phyloP scores from a whole-genome alignment of 1,284 basidiomycete genomes.

The Thecaphora frezii region DNA sequence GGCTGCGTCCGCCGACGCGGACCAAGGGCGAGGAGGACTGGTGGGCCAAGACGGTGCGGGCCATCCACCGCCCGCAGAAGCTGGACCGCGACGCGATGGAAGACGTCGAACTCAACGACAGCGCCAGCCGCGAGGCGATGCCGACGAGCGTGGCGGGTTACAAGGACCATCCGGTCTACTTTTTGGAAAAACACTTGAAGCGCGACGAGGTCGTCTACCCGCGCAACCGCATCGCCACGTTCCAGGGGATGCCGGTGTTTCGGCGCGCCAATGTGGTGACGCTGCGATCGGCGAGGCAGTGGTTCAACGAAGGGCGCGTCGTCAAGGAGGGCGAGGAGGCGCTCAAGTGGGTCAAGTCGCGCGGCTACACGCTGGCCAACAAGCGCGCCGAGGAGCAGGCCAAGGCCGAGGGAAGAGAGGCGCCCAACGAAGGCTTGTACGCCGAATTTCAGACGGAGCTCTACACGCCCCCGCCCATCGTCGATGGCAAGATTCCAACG shows the following conservation, averaged over 20 bases:
- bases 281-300: conserved; percentile 88
- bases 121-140: conserved; percentile 87
- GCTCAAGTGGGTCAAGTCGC: conserved; percentile 85
- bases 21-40: conserved; percentile 72
- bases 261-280: conserved; percentile 77
- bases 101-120: conserved; percentile 83
- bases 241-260: conserved; percentile 91
- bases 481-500: conserved; percentile 87
- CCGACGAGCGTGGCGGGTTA: conserved; percentile 86
- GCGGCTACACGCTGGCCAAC: conserved; percentile 78
- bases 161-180: conserved; percentile 94
- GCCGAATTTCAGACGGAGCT: conserved; percentile 81
- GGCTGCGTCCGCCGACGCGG: conserved; percentile 72
- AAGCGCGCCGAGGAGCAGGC: conserved; percentile 80
- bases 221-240: conserved; percentile 77
- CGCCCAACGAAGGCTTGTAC: conserved; percentile 72
- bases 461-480: conserved; percentile 75
- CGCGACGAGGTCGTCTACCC: conserved; percentile 85
- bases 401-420: conserved; percentile 58
- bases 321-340: conserved; percentile 77
- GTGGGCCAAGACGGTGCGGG: conserved; percentile 66
- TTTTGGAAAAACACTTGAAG: conserved; percentile 82
- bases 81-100: conserved; percentile 83
- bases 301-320: conserved; percentile 83
- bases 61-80: conserved; percentile 61